A percentile compares a stretch with the other conserved stretches of the same genome.
Evolutionary conservation across 179 eudicot species (phyloP).

Genomic region (Drosera spatulata): DNA sequence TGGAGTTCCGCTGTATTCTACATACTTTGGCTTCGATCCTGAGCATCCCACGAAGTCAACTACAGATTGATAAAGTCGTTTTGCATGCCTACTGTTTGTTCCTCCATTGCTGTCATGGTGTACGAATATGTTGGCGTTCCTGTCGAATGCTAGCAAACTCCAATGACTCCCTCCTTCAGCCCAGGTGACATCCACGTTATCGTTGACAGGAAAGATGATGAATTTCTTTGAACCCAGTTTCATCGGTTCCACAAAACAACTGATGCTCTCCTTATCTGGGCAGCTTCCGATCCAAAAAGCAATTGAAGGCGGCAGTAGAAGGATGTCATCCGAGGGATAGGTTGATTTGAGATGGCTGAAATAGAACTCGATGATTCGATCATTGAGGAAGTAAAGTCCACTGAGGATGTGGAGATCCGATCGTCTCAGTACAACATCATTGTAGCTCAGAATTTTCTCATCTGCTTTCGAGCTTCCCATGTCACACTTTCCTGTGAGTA

Average conservation of each 20-base stretch:
- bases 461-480: constrained; percentile 39
- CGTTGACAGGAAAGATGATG: constrained; percentile 61
- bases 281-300: constrained; percentile 83
- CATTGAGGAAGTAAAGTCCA: constrained; percentile 67
- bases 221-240: constrained; percentile 38
- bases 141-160: constrained; percentile 69
- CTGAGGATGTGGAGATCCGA: constrained; percentile 77
- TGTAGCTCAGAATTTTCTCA: constrained; percentile 69
- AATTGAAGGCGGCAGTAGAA: constrained; percentile 68
- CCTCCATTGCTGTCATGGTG: constrained; percentile 70
- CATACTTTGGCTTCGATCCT: constrained; percentile 18
- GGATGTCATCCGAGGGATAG: constrained; percentile 47
- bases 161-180: constrained; percentile 86
- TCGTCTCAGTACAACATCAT: constrained; percentile 67
- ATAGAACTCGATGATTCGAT: constrained; percentile 79
- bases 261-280: constrained; percentile 42
- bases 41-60: constrained; percentile 20
- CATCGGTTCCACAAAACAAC: constrained; percentile 52
- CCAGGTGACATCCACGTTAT: constrained; percentile 43
- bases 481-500: not conserved
- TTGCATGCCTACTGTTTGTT: constrained; percentile 29
- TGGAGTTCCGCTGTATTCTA: constrained; percentile 40
- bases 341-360: constrained; percentile 51
- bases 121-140: constrained; percentile 42
- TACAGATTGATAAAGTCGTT: constrained; percentile 38